Evolutionary conservation across 139 green algal species (phyloP), one percentile per base, ranked within the genome.

Genomic region (Haematococcus sp.): DNA sequence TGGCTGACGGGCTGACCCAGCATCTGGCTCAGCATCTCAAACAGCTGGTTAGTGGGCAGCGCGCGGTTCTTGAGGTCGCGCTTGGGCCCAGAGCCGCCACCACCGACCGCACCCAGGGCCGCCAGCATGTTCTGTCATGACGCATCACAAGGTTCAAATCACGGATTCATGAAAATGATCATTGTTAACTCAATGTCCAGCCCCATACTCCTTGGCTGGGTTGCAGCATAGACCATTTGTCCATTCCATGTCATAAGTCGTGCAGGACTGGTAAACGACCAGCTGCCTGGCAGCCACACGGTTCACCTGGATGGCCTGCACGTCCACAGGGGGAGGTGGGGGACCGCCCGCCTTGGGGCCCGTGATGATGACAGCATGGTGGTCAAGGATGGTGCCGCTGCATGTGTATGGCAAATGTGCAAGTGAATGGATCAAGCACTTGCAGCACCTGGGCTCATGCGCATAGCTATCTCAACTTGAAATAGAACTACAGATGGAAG

Each of bases 361-460:
- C 20, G 40, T 79, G 68, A 93, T 88, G 46, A 81, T 71, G 67
- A 88, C 75, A 35, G 85, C 63, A 0, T 68, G 40, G 68, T 90
- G 81, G 66, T 93, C 88, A 33, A 93, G 77, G 59, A 93, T 64
- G 40, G 75, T 80, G 43, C 83, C 80, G 32, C 63, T 74, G 76
- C 25, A 30, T 19, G 2, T 7, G 22, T 9, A 54, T 28, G 4
- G 30, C n/a, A 19, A 51, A 11, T 11, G n/a, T 20, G 27, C 27
- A 66, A 22, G 54, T 17, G 17, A 16, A 25, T 61, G 54, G n/a
- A 31, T 16, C 27, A 31, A 55, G 54, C 27, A 27, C 15, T 11
- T 61, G 54, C 22, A 31, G 54, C 27, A 31, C 5, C 5, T 61
- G 54, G 17, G 27, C 27, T 11, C 54, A 17, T 61, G 46, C n/a